Percentiles rank a stretch among this genome's conserved stretches.
These are phyloP conservation scores for Yarrowia divulgata DNA, from an alignment of 805 yeast genomes.

Conservation along the genomic window DNA sequence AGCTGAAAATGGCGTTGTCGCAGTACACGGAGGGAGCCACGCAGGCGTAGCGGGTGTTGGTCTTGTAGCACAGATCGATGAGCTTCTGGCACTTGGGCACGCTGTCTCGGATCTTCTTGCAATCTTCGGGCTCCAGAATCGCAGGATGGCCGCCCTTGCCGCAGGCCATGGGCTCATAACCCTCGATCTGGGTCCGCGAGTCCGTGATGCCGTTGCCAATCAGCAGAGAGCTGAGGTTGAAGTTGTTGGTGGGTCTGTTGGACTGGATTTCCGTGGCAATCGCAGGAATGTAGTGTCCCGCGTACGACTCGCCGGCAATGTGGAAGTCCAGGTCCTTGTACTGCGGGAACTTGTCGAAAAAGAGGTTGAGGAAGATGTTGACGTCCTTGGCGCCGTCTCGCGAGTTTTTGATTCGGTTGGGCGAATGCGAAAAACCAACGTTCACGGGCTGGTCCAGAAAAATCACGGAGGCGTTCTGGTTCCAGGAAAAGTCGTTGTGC, in stretches of 20 bases:
- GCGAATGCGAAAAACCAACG: slow-evolving; percentile 88
- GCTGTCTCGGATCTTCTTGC: slow-evolving; percentile 67
- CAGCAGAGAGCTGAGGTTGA: slow-evolving; percentile 76
- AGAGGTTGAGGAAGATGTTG: slow-evolving; percentile 79
- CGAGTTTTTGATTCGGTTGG: slow-evolving; percentile 68
- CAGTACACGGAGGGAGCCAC: slow-evolving; percentile 87
- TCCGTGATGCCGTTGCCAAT: slow-evolving; percentile 96
- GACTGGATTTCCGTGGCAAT: slow-evolving; percentile 64
- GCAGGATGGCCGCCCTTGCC: slow-evolving; percentile 80
- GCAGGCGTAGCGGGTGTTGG: slow-evolving; percentile 71
- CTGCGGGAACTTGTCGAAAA: slow-evolving; percentile 84
- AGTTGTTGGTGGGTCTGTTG: slow-evolving; percentile 56
- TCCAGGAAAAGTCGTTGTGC: slow-evolving; percentile 88
- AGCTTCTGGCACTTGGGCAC: slow-evolving; percentile 70
- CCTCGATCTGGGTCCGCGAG: slow-evolving; percentile 75
- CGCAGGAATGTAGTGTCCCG: slow-evolving; percentile 92
- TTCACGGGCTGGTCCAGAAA: slow-evolving; percentile 94
- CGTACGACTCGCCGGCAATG: slow-evolving; percentile 93
- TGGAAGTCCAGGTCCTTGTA: slow-evolving; percentile 68
- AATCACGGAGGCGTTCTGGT: slow-evolving; percentile 84
- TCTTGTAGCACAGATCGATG: slow-evolving; percentile 71
- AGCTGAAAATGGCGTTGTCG: slow-evolving; percentile 67
- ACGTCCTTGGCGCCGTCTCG: slow-evolving; percentile 89
- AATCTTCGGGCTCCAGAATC: slow-evolving; percentile 71
- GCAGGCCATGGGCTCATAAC: slow-evolving; percentile 94